Conservation (phyloP, 345 rosid genomes). For the Fremontodendron californicum region DNA sequence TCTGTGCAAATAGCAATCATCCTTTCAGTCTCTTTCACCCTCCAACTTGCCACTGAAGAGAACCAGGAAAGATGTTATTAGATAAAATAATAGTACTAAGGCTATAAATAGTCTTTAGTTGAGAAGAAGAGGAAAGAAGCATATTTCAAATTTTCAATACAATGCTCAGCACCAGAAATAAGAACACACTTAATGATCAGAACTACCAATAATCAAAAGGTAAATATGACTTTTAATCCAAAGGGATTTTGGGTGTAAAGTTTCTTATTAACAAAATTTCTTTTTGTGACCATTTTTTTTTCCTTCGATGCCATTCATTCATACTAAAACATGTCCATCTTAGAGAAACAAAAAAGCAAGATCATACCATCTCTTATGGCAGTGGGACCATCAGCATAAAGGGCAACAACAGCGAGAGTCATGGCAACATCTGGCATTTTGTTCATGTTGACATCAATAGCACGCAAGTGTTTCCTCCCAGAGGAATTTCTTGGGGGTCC, state of each 20-base stretch:
- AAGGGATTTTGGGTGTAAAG: neutral
- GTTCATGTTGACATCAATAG: constrained; percentile 95
- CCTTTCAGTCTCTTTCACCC: constrained; percentile 96
- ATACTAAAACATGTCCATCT: neutral
- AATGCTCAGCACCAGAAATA: neutral
- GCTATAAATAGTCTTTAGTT: neutral
- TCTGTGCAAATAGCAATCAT: constrained; percentile 98
- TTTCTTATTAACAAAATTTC: neutral
- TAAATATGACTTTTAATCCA: neutral
- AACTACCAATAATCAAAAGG: neutral
- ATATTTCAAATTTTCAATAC: neutral
- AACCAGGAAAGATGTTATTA: neutral
- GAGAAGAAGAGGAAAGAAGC: constrained; percentile 1
- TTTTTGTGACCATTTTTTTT: neutral
- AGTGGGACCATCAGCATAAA: constrained; percentile 90
- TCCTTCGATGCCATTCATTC: neutral
- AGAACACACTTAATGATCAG: neutral
- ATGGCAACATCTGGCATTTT: constrained; percentile 99
- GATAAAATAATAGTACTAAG: neutral
- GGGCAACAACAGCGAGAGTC: constrained; percentile 98
- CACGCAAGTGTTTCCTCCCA: constrained; percentile 64
- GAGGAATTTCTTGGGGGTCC: constrained; percentile 79
- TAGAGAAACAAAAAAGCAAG: neutral
- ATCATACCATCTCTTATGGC: constrained; percentile 87
- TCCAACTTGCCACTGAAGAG: constrained; percentile 92